These are phyloP conservation scores for Penicillium simplicissimum DNA, from an alignment of 495 filamentous ascomycete genomes.

Conservation along the genomic window DNA sequence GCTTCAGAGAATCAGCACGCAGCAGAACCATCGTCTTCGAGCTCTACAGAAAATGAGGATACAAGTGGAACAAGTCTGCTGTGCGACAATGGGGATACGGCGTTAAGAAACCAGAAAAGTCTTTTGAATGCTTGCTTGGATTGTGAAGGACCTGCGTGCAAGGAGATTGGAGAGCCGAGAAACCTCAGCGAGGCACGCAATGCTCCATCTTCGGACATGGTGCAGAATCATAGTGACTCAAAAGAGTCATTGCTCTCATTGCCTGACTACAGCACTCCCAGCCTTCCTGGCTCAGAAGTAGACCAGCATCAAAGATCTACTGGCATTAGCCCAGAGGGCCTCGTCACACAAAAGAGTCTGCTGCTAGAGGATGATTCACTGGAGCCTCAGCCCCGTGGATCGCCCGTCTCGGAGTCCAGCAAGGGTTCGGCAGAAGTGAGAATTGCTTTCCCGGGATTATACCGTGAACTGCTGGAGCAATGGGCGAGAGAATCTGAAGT, in stretches of 20 bases:
- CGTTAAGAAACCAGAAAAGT: too few species aligned
- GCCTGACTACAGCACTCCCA: slow-evolving; percentile 4
- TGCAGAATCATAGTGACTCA: not conserved
- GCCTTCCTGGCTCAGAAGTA: slow-evolving; percentile 3
- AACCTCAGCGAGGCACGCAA: not conserved
- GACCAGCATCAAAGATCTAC: not conserved
- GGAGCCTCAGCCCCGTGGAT: not conserved
- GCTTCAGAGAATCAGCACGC: slow-evolving; percentile 7
- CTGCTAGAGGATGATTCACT: not conserved
- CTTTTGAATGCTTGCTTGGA: not conserved
- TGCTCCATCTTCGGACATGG: not conserved
- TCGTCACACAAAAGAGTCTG: slow-evolving; percentile 13
- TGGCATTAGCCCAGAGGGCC: slow-evolving; percentile 2
- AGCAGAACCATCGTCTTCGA: not conserved
- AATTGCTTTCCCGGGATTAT: slow-evolving; percentile 28
- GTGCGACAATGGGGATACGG: not conserved
- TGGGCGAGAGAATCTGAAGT: slow-evolving; percentile 13
- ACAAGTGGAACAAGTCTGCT: slow-evolving; percentile 1
- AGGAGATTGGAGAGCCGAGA: not conserved
- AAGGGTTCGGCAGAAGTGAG: slow-evolving; percentile 16
- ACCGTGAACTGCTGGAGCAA: slow-evolving; percentile 25
- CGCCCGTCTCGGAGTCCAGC: not conserved
- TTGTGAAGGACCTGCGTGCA: not conserved
- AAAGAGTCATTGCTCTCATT: not conserved
- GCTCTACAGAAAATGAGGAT: not conserved